phyloP scores from a whole-genome alignment of 306 rosid genomes.

The Gastrolobium villosum region DNA sequence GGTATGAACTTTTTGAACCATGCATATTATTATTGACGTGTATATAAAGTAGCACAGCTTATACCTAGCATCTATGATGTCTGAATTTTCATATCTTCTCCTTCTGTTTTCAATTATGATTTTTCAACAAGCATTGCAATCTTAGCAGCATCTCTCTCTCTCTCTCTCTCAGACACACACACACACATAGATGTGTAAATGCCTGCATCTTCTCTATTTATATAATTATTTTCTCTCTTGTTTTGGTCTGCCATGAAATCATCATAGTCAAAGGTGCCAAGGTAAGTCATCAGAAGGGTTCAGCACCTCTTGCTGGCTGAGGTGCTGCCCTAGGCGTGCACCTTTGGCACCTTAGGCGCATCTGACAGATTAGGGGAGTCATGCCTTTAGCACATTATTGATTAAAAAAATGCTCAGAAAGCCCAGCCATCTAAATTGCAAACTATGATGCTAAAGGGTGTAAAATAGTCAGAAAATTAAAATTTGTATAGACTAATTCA shows the following conservation, averaged over 20 bases:
- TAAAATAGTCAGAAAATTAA: not conserved
- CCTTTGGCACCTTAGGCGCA: not conserved
- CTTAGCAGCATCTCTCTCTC: not conserved
- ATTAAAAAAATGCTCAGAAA: not conserved
- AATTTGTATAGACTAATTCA: not conserved
- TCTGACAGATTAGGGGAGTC: not conserved
- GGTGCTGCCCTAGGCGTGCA: not conserved
- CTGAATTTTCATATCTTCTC: not conserved
- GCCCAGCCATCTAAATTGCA: not conserved
- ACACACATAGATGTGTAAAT: not conserved
- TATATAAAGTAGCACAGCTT: slow-evolving; percentile 23
- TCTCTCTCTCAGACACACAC: not conserved
- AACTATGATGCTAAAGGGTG: not conserved
- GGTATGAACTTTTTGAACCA: slow-evolving; percentile 58
- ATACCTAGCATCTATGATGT: slow-evolving; percentile 35
- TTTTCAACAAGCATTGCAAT: not conserved
- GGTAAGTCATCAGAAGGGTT: not conserved
- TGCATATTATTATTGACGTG: slow-evolving; percentile 15
- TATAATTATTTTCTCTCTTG: not conserved
- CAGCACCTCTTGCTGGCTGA: not conserved
- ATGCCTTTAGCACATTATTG: not conserved
- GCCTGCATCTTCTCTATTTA: not conserved
- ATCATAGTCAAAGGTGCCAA: not conserved
- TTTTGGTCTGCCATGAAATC: slow-evolving; percentile 3
- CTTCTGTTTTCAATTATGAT: slow-evolving; percentile 28